Percentiles rank a stretch among this genome's conserved stretches.
Conservation (phyloP, 176 grass and related monocot genomes). For the Oryza brachyantha region DNA sequence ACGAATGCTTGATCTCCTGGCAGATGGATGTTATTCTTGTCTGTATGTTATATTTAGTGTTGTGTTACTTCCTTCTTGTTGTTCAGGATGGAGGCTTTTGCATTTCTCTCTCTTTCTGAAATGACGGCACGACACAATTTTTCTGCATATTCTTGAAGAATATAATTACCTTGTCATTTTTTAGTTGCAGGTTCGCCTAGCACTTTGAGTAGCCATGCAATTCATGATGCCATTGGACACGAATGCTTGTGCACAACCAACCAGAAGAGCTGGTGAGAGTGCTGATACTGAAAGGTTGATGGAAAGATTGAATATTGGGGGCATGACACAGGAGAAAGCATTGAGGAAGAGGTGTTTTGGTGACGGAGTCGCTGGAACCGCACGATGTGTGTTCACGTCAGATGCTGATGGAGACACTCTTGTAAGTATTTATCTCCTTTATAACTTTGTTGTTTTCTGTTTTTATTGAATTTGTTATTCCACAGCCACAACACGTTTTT, state of each 20-base stretch:
- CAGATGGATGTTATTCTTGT: background rate
- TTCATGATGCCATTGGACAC: constrained; percentile 35
- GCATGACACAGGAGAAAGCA: constrained; percentile 32
- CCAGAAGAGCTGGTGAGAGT: constrained; percentile 24
- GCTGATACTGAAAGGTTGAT: constrained; percentile 19
- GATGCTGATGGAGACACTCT: constrained; percentile 31
- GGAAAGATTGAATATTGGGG: constrained; percentile 38
- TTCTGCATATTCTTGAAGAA: background rate
- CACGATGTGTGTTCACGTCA: constrained; percentile 41
- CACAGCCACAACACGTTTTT: background rate
- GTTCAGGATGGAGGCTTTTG: background rate
- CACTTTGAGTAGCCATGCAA: constrained; percentile 32
- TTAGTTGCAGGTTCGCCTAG: constrained; percentile 6
- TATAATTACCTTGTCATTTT: constrained; percentile 12
- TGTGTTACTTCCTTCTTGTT: background rate
- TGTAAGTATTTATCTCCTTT: constrained; percentile 29
- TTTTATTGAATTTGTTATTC: background rate
- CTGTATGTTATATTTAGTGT: background rate
- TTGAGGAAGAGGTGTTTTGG: constrained; percentile 43
- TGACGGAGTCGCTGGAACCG: constrained; percentile 16
- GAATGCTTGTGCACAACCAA: constrained; percentile 27
- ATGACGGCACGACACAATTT: background rate
- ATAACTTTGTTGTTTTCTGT: background rate
- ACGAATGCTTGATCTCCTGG: background rate
- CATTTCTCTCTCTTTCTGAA: background rate